Percentiles rank a stretch among this genome's conserved stretches.
Conservation (phyloP, 768 basidiomycete species). For the Tremella yokohamensis region DNA sequence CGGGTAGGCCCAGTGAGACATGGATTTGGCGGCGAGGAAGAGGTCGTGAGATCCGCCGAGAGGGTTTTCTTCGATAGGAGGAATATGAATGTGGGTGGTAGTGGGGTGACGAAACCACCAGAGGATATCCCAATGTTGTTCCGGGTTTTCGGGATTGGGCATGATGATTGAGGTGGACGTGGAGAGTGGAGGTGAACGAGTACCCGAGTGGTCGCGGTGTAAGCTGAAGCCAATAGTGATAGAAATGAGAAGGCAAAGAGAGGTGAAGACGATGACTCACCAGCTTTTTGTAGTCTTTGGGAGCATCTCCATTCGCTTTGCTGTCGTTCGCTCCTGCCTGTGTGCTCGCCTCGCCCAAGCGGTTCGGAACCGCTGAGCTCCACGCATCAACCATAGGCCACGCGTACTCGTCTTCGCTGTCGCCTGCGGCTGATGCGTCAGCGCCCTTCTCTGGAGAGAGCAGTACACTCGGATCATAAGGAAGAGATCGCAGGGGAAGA, state of each 20-base stretch:
- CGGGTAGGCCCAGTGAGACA: slow-evolving; percentile 19
- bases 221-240: background rate
- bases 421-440: slow-evolving; percentile 17
- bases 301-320: background rate
- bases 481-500: background rate
- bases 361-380: slow-evolving; percentile 35
- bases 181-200: slow-evolving; percentile 14
- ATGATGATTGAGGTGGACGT: slow-evolving; percentile 5
- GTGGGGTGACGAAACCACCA: background rate
- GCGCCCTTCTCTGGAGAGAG: background rate
- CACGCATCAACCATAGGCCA: slow-evolving; percentile 30
- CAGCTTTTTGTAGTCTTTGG: background rate
- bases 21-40: background rate
- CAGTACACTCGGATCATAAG: background rate
- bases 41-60: background rate
- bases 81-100: background rate
- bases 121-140: background rate
- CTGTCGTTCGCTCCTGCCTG: too few species aligned
- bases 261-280: background rate
- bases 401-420: slow-evolving; percentile 25
- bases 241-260: slow-evolving; percentile 2
- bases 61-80: background rate
- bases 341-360: slow-evolving; percentile 25
- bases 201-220: slow-evolving; percentile 14
- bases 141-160: background rate